These are phyloP conservation scores for Lophiotrema nucula DNA, from an alignment of 495 filamentous ascomycete genomes.

Conservation along the genomic window DNA sequence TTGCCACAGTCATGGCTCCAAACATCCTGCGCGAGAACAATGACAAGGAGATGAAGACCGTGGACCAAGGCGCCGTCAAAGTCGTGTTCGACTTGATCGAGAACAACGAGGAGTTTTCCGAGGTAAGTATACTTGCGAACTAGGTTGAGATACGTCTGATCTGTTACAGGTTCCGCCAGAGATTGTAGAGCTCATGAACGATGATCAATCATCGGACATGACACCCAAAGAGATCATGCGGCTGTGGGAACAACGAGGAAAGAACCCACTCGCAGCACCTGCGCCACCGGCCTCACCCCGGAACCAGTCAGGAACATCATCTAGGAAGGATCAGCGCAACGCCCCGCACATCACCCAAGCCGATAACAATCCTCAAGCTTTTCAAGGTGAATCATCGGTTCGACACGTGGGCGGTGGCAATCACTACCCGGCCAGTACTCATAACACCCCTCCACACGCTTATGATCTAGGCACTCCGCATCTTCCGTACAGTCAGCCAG, in stretches of 20 bases:
- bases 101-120: slow-evolving; percentile 93
- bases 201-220: slow-evolving; percentile 77
- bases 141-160: no score
- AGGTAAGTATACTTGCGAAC: no score
- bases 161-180: slow-evolving; percentile 80
- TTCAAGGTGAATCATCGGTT: slow-evolving; percentile 79
- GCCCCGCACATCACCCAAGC: slow-evolving; percentile 61
- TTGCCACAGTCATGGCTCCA: slow-evolving; percentile 96
- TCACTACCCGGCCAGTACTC: slow-evolving; percentile 12
- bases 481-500: slow-evolving; percentile 24
- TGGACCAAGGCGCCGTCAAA: slow-evolving; percentile 64
- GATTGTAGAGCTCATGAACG: slow-evolving; percentile 77
- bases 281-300: slow-evolving; percentile 41
- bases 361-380: slow-evolving; percentile 75
- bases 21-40: slow-evolving; percentile 84
- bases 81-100: slow-evolving; percentile 85
- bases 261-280: slow-evolving; percentile 50
- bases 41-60: slow-evolving; percentile 52
- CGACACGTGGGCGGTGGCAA: slow-evolving; percentile 68
- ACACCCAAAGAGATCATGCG: slow-evolving; percentile 92
- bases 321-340: slow-evolving; percentile 50
- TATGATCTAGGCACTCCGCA: slow-evolving; percentile 31
- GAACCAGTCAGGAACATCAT: slow-evolving; percentile 44
- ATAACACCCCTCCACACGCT: slow-evolving; percentile 27
- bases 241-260: slow-evolving; percentile 73